Evolutionary conservation across 805 yeast species (phyloP), one percentile per base, ranked within the genome.

Genomic region (Schwanniomyces vanrijiae): DNA sequence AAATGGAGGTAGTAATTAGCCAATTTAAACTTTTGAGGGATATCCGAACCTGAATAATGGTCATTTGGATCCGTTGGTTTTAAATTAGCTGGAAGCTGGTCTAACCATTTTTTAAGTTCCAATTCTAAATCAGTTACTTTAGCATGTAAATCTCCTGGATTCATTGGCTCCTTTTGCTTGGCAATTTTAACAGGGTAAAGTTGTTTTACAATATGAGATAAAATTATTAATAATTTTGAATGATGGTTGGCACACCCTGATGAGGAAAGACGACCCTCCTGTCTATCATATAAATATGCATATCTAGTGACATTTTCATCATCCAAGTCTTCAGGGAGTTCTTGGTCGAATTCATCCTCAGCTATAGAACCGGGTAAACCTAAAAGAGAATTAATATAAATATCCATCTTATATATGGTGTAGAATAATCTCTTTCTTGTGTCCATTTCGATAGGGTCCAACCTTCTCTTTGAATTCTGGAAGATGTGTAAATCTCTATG

Each of bases 341-440:
- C 91, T 63, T 90, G 97, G 66, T 90, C 96, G 53, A 88, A 83
- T 55, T 89, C 96, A 51, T 84, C 88, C 50, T 84, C 86, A 42
- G 81, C 72, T 14, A 90, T 79, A 2, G 90, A 80, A 48, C 89
- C 72, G 0, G 97, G 97, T 43, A 90, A 71, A 1, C 96, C 97
- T 53, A 91, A 63, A 70, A 90, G 83, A 7, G 96, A 86, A 62
- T 88, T 88, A 57, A 90, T 88, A 62, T 91, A 90, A 38, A 89
- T 82, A 60, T 91, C 97, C 86, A 90, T 86, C 62, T 90, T 90
- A 63, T 88, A 86, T 51, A 90, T 84, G 1, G 96, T 86, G 88
- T 92, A 90, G 62, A 90, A 90, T 37, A 91, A 68, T 49, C 97
- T 75, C 64, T 90, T 90, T 50, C 96, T 75, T 1, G 88, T 86